Conservation (phyloP, 352 stramenopile species). For the Phytophthora sp. region DNA sequence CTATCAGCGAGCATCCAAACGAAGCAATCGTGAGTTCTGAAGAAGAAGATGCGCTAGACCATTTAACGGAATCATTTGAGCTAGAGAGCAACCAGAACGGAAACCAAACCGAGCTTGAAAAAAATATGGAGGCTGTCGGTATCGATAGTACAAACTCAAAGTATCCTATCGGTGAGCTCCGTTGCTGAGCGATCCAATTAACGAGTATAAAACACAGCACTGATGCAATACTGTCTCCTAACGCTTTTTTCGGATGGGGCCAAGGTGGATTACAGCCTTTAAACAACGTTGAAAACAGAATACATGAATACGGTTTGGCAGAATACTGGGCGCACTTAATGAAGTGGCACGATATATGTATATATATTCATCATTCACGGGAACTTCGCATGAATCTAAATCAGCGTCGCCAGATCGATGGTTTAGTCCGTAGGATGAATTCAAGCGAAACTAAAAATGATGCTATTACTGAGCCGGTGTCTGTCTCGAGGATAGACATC, state of each 20-base stretch:
- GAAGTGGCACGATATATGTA: conserved; percentile 20
- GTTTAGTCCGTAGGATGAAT: conserved; percentile 6
- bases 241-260: conserved; percentile 15
- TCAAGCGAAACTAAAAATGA: too few relatives aligned
- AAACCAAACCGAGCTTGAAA: neutral
- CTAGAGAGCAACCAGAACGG: neutral
- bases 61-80: conserved; percentile 1
- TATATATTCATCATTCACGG: conserved; percentile 15
- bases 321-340: conserved; percentile 20
- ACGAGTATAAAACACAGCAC: conserved; percentile 12
- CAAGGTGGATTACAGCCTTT: neutral
- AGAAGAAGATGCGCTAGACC: neutral
- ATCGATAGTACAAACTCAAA: neutral
- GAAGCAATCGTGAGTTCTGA: neutral
- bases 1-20: too few relatives aligned
- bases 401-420: conserved; percentile 14
- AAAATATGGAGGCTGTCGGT: conserved; percentile 1
- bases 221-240: conserved; percentile 16
- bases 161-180: neutral
- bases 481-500: too few relatives aligned
- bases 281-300: neutral
- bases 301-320: conserved; percentile 3
- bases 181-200: neutral
- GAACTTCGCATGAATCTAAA: conserved; percentile 17
- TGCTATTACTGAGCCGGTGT: too few relatives aligned